A percentile compares a stretch with the other conserved stretches of the same genome.
These are phyloP conservation scores for Starmerella riodocensis DNA, from an alignment of 805 yeast genomes.

Conservation along the genomic window DNA sequence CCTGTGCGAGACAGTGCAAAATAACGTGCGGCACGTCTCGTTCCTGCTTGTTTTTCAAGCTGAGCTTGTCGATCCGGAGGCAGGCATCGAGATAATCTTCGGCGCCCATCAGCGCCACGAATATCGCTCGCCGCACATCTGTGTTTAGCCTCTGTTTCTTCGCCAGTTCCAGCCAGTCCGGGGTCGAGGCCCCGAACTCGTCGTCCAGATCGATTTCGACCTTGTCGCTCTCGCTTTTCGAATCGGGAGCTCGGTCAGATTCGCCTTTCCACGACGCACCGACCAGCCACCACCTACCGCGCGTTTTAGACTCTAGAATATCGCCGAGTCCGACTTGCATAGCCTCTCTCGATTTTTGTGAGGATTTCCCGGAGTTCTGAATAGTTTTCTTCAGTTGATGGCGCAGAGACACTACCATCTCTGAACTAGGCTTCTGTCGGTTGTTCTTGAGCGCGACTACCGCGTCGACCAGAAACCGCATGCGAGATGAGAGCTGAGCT, in stretches of 20 bases:
- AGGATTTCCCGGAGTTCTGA: constrained; percentile 29
- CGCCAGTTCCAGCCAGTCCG: constrained; percentile 84
- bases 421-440: constrained; percentile 50
- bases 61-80: constrained; percentile 64
- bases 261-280: constrained; percentile 95
- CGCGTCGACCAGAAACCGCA: constrained; percentile 73
- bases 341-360: constrained; percentile 42
- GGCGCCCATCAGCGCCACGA: constrained; percentile 89
- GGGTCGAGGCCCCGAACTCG: constrained; percentile 31
- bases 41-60: constrained; percentile 65
- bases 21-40: constrained; percentile 77
- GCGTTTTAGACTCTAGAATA: constrained; percentile 57
- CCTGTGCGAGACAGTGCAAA: constrained; percentile 74
- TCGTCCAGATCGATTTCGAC: constrained; percentile 51
- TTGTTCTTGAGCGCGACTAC: constrained; percentile 78
- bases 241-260: constrained; percentile 17
- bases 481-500: constrained; percentile 41
- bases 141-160: constrained; percentile 85
- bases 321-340: constrained; percentile 74
- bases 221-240: constrained; percentile 25
- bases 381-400: constrained; percentile 51
- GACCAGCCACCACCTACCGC: constrained; percentile 98
- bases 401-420: constrained; percentile 39
- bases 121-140: constrained; percentile 84
- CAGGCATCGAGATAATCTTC: constrained; percentile 82